Percentiles rank a stretch among this genome's conserved stretches.
phyloP scores from a whole-genome alignment of 2,329 filamentous ascomycete species.

The Trichoderma arundinaceum region DNA sequence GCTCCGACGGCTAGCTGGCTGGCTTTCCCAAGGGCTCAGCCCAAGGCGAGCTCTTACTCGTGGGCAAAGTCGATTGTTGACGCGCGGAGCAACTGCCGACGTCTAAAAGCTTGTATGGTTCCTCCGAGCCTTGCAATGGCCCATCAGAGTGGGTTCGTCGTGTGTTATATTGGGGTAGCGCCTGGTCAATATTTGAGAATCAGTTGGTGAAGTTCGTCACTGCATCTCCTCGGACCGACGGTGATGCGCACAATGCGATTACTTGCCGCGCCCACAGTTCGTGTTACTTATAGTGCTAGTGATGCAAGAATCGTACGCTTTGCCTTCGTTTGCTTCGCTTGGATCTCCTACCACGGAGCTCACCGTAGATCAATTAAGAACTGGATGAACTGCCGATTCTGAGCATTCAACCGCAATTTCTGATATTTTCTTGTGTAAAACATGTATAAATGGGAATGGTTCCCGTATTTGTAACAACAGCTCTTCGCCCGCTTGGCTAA shows the following conservation, averaged over 20 bases:
- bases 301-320: background rate
- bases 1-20: too few species aligned
- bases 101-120: background rate
- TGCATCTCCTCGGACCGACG: background rate
- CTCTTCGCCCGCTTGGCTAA: conserved; percentile 32
- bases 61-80: too few species aligned
- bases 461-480: background rate
- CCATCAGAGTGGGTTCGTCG: background rate
- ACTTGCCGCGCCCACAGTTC: background rate
- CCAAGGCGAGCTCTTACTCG: too few species aligned
- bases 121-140: background rate
- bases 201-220: background rate
- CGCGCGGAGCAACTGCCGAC: conserved; percentile 6
- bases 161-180: background rate
- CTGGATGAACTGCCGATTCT: background rate
- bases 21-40: too few species aligned
- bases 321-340: conserved; percentile 1
- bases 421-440: background rate
- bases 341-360: background rate
- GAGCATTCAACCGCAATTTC: background rate
- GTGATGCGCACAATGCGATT: background rate
- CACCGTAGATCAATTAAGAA: background rate
- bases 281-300: background rate
- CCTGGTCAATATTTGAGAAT: background rate
- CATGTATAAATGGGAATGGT: background rate